Evolutionary conservation across 2,329 filamentous ascomycete genomes (phyloP).

Genomic region (Aureobasidium sp.): DNA sequence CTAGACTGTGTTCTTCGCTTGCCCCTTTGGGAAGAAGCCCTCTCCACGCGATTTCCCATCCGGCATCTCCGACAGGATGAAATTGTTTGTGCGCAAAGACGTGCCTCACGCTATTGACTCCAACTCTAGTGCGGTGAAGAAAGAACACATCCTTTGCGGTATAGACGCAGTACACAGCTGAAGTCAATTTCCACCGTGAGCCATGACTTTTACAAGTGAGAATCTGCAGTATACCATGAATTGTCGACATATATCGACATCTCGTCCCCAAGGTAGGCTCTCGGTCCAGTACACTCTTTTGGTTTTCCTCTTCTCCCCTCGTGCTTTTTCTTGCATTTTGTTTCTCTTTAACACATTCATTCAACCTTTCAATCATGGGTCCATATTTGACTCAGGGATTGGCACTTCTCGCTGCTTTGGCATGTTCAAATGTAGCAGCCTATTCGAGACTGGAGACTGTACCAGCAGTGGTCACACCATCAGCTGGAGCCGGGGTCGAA

Average conservation of each 20-base stretch:
- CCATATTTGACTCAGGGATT: not conserved
- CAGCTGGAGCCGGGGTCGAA: not conserved
- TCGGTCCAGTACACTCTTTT: not conserved
- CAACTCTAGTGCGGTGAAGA: not conserved
- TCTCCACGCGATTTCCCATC: not conserved
- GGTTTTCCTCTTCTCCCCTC: not conserved
- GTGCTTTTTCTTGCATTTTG: not conserved
- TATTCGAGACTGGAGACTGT: not conserved
- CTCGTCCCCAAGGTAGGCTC: not conserved
- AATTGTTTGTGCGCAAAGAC: not conserved
- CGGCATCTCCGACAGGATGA: not conserved
- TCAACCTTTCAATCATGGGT: not conserved
- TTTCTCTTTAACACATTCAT: not conserved
- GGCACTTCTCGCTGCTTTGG: not conserved
- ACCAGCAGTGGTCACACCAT: not conserved
- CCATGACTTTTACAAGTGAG: not conserved
- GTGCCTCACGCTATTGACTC: not conserved
- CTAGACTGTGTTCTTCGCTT: not conserved
- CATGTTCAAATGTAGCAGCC: not conserved
- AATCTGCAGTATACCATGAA: not conserved
- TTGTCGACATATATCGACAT: not conserved
- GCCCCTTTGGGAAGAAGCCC: not conserved
- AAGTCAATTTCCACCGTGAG: not conserved
- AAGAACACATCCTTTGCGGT: not conserved
- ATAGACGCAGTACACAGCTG: not conserved